Percentiles rank a stretch among this genome's conserved stretches.
Conservation (phyloP, 352 stramenopile species). For the Phytophthora colocasiae region DNA sequence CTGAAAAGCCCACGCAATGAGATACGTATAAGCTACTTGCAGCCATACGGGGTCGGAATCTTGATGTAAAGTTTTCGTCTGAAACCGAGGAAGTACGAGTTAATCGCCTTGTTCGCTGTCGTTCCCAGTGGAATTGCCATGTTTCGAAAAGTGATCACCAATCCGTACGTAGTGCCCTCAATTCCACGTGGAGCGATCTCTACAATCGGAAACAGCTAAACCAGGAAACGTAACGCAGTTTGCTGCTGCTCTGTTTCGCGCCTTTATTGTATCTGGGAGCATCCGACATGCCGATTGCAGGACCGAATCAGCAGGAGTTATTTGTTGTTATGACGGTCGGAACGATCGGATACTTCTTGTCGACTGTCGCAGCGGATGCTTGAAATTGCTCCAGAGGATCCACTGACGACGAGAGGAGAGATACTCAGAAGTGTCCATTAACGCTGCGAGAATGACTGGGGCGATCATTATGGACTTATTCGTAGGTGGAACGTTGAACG, state of each 20-base stretch:
- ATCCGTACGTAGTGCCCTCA: conserved; percentile 67
- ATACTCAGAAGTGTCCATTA: conserved; percentile 35
- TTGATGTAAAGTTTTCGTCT: conserved; percentile 9
- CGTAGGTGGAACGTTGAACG: conserved; percentile 62
- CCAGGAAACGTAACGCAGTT: conserved; percentile 54
- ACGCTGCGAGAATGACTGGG: no score
- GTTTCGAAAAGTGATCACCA: conserved; percentile 72
- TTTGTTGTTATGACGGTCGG: conserved; percentile 78
- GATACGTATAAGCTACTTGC: conserved; percentile 57
- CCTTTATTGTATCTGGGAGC: conserved; percentile 49
- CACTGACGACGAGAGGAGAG: conserved; percentile 53
- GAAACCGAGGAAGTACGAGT: conserved; percentile 53
- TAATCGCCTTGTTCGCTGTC: conserved; percentile 49
- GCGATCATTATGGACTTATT: conserved; percentile 61
- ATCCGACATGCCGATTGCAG: neutral
- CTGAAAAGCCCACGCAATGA: conserved; percentile 57
- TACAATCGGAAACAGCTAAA: conserved; percentile 62
- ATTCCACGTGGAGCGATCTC: conserved; percentile 69
- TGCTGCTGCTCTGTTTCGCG: conserved; percentile 50
- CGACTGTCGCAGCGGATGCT: conserved; percentile 85
- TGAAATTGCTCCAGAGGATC: conserved; percentile 73
- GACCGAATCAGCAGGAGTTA: conserved; percentile 54
- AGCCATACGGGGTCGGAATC: conserved; percentile 30
- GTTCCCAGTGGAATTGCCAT: conserved; percentile 58
- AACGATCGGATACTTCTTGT: conserved; percentile 88